Conservation (phyloP, 2,329 filamentous ascomycete species). For the Cercospora janseana region DNA sequence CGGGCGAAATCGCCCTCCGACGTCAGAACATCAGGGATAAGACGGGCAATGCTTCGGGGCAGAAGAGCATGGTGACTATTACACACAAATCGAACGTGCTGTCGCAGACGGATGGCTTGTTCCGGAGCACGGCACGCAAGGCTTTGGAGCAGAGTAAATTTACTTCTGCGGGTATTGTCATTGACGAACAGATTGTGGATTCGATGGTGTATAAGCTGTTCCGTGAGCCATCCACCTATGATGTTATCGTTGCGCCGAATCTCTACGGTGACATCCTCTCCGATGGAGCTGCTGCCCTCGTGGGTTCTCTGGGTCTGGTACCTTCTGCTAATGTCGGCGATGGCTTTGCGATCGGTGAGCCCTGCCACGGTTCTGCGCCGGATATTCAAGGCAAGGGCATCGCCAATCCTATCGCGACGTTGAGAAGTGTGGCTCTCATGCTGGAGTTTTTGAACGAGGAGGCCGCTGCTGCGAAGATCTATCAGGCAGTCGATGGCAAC, state of each 20-base stretch:
- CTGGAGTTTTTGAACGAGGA: constrained; percentile 91
- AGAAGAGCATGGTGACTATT: constrained; percentile 77
- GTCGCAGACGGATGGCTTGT: constrained; percentile 92
- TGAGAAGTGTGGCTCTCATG: constrained; percentile 90
- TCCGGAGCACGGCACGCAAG: constrained; percentile 74
- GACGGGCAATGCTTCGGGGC: constrained; percentile 60
- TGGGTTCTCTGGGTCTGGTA: constrained; percentile 87
- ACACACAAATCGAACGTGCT: constrained; percentile 99
- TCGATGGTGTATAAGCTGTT: constrained; percentile 99
- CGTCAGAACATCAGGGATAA: constrained; percentile 74
- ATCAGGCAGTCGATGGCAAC: constrained; percentile 86
- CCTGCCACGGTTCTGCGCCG: constrained; percentile 92
- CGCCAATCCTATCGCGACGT: constrained; percentile 93
- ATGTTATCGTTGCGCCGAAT: constrained; percentile 96
- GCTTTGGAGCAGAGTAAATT: constrained; percentile 69
- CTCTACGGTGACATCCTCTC: constrained; percentile 96
- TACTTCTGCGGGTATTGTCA: constrained; percentile 57
- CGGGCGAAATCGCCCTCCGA: constrained; percentile 87
- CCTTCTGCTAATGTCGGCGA: constrained; percentile 94
- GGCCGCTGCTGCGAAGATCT: constrained; percentile 82
- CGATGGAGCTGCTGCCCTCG: constrained; percentile 89
- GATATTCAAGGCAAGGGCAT: constrained; percentile 92
- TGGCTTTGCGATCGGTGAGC: constrained; percentile 93
- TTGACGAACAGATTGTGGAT: constrained; percentile 97
- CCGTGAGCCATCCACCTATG: constrained; percentile 90